Evolutionary conservation across 2,329 filamentous ascomycete genomes (phyloP).

Genomic region (Nothomitra cinnamomea): DNA sequence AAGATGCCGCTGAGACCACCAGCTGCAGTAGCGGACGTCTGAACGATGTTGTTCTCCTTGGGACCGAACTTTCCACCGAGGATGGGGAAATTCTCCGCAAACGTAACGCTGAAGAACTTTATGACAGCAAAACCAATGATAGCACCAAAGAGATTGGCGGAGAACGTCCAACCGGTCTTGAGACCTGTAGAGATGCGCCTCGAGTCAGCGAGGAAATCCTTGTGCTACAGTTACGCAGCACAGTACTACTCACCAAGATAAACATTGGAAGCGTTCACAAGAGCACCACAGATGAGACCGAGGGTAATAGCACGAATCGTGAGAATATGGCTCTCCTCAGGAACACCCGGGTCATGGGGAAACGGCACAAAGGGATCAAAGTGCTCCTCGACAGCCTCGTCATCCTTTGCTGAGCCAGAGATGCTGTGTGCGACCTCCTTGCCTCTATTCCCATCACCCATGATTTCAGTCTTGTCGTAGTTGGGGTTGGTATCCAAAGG

Average conservation of each 20-base stretch:
- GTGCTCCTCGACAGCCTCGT: not conserved
- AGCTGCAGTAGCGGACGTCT: conserved; percentile 41
- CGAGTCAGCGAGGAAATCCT: conserved; percentile 12
- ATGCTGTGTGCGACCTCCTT: not conserved
- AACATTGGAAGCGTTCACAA: conserved; percentile 45
- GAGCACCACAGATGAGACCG: conserved; percentile 37
- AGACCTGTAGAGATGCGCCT: conserved; percentile 21
- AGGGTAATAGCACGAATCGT: conserved; percentile 38
- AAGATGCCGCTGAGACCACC: conserved; percentile 41
- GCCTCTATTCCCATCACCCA: not conserved
- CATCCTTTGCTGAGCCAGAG: not conserved
- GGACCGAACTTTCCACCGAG: conserved; percentile 39
- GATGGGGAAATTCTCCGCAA: conserved; percentile 31
- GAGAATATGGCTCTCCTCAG: conserved; percentile 31
- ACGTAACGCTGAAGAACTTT: conserved; percentile 33
- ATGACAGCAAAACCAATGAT: conserved; percentile 44
- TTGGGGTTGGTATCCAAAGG: not conserved
- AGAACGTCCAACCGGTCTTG: conserved; percentile 34
- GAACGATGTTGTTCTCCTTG: conserved; percentile 45
- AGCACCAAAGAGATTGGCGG: conserved; percentile 27
- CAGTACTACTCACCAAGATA: conserved; percentile 34
- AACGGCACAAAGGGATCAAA: conserved; percentile 18
- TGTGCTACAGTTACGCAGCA: conserved; percentile 20
- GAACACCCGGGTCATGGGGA: conserved; percentile 24
- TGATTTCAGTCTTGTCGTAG: not conserved